Base-by-base conservation (phyloP, 345 rosid species). In the Cardamine resedifolia region DNA sequence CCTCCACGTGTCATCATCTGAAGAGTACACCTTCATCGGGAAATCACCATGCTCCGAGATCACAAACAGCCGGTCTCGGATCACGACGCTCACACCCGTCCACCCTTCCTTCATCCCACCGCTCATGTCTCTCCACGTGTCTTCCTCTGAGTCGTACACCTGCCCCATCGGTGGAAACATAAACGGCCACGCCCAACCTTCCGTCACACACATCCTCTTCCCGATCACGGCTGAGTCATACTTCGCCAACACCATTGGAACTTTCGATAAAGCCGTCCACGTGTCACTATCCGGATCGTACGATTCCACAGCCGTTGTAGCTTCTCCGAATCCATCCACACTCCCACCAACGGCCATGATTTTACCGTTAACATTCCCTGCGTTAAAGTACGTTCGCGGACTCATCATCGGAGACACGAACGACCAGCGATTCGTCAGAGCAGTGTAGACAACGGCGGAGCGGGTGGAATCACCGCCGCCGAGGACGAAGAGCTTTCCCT, bases 141-240 rank as follows among this genome's bases (percentile, higher is more conserved):
- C 81, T 1, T 2, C 34, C 0, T 69, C 76, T 0, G 73, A 56
- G 7, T 84, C 86, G 72, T 88, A 90, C 43, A 84, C 85, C 24
- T 70, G 77, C 12, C 85, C 96, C 12, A 83, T 79, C 4, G 94
- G 96, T 3, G 88, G 73, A 28, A 81, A 83, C 68, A 68, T 59
- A 58, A 90, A 90, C 4, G 96, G 96, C 96, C 96, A 90, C 31
- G 84, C 83, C 94, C 96, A 90, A 4, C 96, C 96, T 44, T 90
- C 94, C 4, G 94, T 86, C 33, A 88, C 85, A 20, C 79, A 81
- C 82, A 88, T 62, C 76, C 61, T 77, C 19, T 55, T 53, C 18
- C 84, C 84, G 2, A 86, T 16, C 77, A 86, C 88, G 6, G 91
- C 90, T 0, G 96, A 85, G 59, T 90, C 94, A 75, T 90, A 90